A percentile compares a stretch with the other conserved stretches of the same genome.
These are phyloP conservation scores for Jamesozyma jinghongensis DNA, from an alignment of 805 yeast genomes.

Conservation along the genomic window DNA sequence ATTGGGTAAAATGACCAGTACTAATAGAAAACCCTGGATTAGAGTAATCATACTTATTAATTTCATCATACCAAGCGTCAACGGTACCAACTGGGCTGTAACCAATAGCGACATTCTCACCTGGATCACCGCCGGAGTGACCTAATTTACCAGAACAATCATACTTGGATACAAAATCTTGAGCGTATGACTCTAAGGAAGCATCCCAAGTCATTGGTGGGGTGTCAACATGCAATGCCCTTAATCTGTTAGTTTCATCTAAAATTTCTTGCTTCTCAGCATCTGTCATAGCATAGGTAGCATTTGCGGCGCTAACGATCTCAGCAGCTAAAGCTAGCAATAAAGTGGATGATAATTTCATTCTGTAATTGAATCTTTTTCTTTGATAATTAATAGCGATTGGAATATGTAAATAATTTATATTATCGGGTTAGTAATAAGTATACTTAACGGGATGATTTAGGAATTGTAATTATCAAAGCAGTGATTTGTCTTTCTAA, in stretches of 20 bases:
- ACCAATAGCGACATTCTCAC: conserved; percentile 73
- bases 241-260: conserved; percentile 38
- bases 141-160: conserved; percentile 48
- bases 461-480: too few species aligned
- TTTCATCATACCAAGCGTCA: conserved; percentile 69
- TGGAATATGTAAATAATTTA: background rate
- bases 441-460: too few species aligned
- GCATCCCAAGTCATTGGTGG: conserved; percentile 42
- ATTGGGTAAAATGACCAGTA: conserved; percentile 65
- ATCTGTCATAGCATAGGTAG: conserved; percentile 4
- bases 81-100: conserved; percentile 37
- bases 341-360: background rate
- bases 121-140: conserved; percentile 50
- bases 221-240: conserved; percentile 30
- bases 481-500: too few species aligned
- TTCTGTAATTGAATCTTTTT: background rate
- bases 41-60: conserved; percentile 45
- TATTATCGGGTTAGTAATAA: too few species aligned
- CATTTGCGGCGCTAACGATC: background rate
- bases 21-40: conserved; percentile 35
- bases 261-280: conserved; percentile 1
- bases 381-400: background rate
- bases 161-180: conserved; percentile 39
- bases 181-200: conserved; percentile 39
- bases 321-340: conserved; percentile 1